phyloP scores from a whole-genome alignment of 1,139 yeast species.

The Yamadazyma mexicana region DNA sequence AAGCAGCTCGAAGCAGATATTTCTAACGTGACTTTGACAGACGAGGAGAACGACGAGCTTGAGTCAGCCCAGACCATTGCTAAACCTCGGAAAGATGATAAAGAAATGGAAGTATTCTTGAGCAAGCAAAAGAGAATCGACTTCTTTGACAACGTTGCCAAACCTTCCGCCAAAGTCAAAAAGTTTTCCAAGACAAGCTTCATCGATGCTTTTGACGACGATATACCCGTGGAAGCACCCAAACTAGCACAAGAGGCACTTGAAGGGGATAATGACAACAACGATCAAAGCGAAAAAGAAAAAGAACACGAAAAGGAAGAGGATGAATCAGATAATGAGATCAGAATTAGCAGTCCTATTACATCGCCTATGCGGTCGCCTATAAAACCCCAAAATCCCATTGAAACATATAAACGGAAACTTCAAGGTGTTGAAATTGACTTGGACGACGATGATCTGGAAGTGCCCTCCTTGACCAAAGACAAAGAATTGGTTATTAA shows the following conservation, averaged over 20 bases:
- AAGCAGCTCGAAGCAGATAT: slow-evolving; percentile 34
- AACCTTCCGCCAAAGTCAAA: slow-evolving; percentile 4
- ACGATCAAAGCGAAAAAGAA: too few species aligned
- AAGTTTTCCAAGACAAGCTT: slow-evolving; percentile 34
- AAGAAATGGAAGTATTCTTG: slow-evolving; percentile 36
- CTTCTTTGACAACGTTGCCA: slow-evolving; percentile 24
- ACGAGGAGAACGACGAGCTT: slow-evolving; percentile 40
- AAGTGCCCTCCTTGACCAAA: slow-evolving; percentile 37
- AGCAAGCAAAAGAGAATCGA: slow-evolving; percentile 37
- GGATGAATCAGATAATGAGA: slow-evolving; percentile 7
- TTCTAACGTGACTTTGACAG: slow-evolving; percentile 36
- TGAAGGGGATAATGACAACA: slow-evolving; percentile 1
- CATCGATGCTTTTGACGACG: slow-evolving; percentile 30
- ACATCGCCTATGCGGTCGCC: slow-evolving; percentile 35
- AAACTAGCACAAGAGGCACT: slow-evolving; percentile 6
- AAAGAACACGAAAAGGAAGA: slow-evolving; percentile 1
- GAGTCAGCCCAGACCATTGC: slow-evolving; percentile 18
- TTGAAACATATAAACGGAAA: slow-evolving; percentile 37
- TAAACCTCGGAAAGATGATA: slow-evolving; percentile 18
- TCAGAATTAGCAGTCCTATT: slow-evolving; percentile 25
- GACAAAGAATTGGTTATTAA: slow-evolving; percentile 36
- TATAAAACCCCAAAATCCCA: slow-evolving; percentile 24
- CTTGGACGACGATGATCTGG: slow-evolving; percentile 22
- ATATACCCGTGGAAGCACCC: slow-evolving; percentile 5
- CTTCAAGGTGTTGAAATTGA: slow-evolving; percentile 27